Evolutionary conservation across 495 filamentous ascomycete genomes (phyloP).

Genomic region (Echria macrotheca): DNA sequence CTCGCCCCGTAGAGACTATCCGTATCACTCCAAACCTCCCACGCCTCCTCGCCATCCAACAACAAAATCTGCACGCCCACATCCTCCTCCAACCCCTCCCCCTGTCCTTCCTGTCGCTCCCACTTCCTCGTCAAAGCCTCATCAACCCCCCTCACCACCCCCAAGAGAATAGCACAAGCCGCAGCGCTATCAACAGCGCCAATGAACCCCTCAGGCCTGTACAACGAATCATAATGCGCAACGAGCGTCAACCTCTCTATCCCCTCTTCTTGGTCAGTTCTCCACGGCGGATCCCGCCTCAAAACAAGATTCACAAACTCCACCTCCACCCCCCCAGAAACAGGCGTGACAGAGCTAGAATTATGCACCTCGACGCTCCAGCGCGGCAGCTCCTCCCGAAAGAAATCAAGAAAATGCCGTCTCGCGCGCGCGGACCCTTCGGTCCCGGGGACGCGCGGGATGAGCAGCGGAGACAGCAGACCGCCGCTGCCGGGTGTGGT

Average conservation of each 20-base stretch:
- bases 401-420: constrained; percentile 79
- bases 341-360: constrained; percentile 74
- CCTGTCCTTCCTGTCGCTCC: constrained; percentile 55
- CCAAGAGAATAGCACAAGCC: constrained; percentile 88
- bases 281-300: constrained; percentile 85
- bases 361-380: constrained; percentile 85
- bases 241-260: constrained; percentile 77
- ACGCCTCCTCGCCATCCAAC: constrained; percentile 93
- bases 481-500: too few species aligned
- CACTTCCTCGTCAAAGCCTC: constrained; percentile 73
- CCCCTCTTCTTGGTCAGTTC: constrained; percentile 60
- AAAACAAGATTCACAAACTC: constrained; percentile 86
- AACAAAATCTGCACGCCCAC: constrained; percentile 85
- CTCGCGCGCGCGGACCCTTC: constrained; percentile 67
- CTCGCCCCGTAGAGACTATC: constrained; percentile 84
- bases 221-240: constrained; percentile 90
- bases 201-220: constrained; percentile 80
- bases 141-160: constrained; percentile 76
- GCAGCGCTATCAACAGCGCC: constrained; percentile 91
- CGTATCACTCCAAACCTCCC: constrained; percentile 64
- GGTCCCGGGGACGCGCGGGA: constrained; percentile 83
- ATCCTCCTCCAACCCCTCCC: constrained; percentile 59
- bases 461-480: constrained; percentile 85
- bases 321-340: constrained; percentile 58
- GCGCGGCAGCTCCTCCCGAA: constrained; percentile 60